Base-by-base conservation (phyloP, 345 rosid genomes). In the Salix udensis region DNA sequence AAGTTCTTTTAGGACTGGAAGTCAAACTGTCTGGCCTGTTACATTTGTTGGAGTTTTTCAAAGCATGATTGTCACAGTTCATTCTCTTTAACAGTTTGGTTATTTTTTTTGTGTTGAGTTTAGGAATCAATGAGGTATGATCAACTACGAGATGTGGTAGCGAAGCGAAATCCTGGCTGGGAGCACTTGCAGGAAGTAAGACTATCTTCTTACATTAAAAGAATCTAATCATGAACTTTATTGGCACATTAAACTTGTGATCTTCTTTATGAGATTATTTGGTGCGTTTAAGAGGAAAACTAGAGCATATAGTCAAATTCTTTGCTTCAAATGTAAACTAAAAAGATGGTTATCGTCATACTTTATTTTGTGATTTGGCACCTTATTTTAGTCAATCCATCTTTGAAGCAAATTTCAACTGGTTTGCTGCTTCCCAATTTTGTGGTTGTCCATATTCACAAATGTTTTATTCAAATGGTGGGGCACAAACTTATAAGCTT, bases 71-170 rank as follows among this genome's bases (percentile, higher is more conserved):
- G 46, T 19, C 21, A 4, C 7, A 6, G 12, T 24, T 65, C 23
- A 50, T 64, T 72, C 71, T 55, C n/a, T 24, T 36, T 77, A 67
- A 72, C 53, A 44, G 23, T 76, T 69, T 77, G 28, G 64, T 65
- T 82, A 24, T 65, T 82, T 76, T 82, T 76, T 16, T 46, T 72
- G 76, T 86, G 74, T 53, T 77, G 65, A 3, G 4, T 72, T 64
- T 84, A 94, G 98, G 97, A 94, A 83, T 92, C 97, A 58, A 87
- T 86, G 93, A 85, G 90, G 39, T 94, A 92, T 78, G 97, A 94
- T 85, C 97, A 94, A 58, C 91, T 94, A 65, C 86, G 94, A 44
- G 97, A 94, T 82, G 71, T 79, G 80, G 97, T 91, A 77, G 92
- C 91, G 73, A 91, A 92, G 85, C 83, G 90, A 80, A 84, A 85